Conservation (phyloP, 208 protist species). For the Porcisia hertigi region DNA sequence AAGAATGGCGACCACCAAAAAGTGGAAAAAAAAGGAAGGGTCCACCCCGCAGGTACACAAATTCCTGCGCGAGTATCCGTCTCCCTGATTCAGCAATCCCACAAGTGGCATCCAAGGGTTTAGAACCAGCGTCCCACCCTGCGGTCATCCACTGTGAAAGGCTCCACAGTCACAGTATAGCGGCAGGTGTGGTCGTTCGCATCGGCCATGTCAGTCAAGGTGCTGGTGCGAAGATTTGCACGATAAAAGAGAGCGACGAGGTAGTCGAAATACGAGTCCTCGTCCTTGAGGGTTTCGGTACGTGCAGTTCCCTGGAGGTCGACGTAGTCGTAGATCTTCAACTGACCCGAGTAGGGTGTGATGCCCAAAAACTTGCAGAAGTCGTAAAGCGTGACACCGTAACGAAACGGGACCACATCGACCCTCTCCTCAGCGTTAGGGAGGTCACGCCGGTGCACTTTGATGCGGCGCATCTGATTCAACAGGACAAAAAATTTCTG, state of each 20-base stretch:
- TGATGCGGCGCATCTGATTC: slow-evolving; percentile 82
- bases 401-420: slow-evolving; percentile 58
- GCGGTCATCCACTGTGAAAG: slow-evolving; percentile 60
- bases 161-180: slow-evolving; percentile 84
- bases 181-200: slow-evolving; percentile 71
- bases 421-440: slow-evolving; percentile 25
- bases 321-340: slow-evolving; percentile 86
- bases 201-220: slow-evolving; percentile 69
- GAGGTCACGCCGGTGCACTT: slow-evolving; percentile 68
- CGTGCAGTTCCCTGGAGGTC: slow-evolving; percentile 58
- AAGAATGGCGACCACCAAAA: background rate
- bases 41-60: background rate
- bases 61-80: background rate
- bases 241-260: slow-evolving; percentile 76
- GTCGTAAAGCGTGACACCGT: slow-evolving; percentile 78
- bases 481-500: slow-evolving; percentile 67
- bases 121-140: slow-evolving; percentile 81
- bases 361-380: slow-evolving; percentile 66
- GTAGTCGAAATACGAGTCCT: slow-evolving; percentile 88
- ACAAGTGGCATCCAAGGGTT: background rate
- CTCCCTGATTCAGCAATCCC: too few species aligned
- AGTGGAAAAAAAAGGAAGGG: background rate
- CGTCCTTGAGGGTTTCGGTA: slow-evolving; percentile 67
- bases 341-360: slow-evolving; percentile 72
- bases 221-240: slow-evolving; percentile 60